phyloP scores from a whole-genome alignment of 768 basidiomycete genomes.

The Solioccasus polychromus region DNA sequence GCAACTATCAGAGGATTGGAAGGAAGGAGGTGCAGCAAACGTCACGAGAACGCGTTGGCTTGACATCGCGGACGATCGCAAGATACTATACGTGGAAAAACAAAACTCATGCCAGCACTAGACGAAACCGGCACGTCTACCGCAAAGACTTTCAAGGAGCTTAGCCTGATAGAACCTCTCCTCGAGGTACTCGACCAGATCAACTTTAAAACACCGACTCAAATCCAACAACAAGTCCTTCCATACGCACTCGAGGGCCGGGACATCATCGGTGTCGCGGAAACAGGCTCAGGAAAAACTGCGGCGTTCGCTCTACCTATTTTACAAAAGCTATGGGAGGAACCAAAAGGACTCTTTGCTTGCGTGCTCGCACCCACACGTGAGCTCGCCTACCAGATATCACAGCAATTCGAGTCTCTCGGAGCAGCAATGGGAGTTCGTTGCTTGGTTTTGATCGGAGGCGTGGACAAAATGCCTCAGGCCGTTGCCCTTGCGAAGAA shows the following conservation, averaged over 20 bases:
- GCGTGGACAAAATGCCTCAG: slow-evolving; percentile 88
- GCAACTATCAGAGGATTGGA: slow-evolving; percentile 72
- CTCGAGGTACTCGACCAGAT: slow-evolving; percentile 81
- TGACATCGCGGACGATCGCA: slow-evolving; percentile 26
- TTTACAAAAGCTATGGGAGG: slow-evolving; percentile 93
- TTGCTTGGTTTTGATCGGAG: slow-evolving; percentile 90
- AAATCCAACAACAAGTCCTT: slow-evolving; percentile 82
- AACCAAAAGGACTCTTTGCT: slow-evolving; percentile 90
- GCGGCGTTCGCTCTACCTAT: slow-evolving; percentile 97
- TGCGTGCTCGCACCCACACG: slow-evolving; percentile 96
- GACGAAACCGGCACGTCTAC: slow-evolving; percentile 57
- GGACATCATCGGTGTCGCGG: slow-evolving; percentile 98
- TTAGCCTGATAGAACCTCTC: slow-evolving; percentile 88
- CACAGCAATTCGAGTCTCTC: slow-evolving; percentile 91
- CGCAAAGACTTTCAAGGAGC: slow-evolving; percentile 64
- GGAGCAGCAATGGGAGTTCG: slow-evolving; percentile 93
- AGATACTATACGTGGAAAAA: slow-evolving; percentile 13
- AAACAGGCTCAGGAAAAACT: slow-evolving; percentile 97
- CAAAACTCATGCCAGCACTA: slow-evolving; percentile 51
- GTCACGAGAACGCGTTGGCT: slow-evolving; percentile 61
- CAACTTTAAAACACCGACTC: slow-evolving; percentile 82
- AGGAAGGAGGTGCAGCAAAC: slow-evolving; percentile 59
- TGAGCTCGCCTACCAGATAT: slow-evolving; percentile 96
- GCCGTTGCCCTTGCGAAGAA: slow-evolving; percentile 89
- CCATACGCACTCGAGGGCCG: slow-evolving; percentile 87